Evolutionary conservation across 2,329 filamentous ascomycete genomes (phyloP).

Genomic region (Rhexocercosporidium sp.): DNA sequence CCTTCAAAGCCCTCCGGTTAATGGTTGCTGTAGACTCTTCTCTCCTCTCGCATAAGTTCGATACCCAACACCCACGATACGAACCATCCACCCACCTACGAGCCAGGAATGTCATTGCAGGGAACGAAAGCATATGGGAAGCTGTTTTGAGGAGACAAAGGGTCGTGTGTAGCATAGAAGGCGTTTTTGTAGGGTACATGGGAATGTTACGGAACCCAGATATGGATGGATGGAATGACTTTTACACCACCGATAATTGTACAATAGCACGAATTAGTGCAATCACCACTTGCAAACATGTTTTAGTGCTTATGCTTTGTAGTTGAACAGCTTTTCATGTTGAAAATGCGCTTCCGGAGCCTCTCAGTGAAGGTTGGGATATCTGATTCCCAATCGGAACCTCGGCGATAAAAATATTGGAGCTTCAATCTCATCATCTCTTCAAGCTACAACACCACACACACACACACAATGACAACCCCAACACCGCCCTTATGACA

Average conservation of each 20-base stretch:
- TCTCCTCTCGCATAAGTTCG: conserved; percentile 64
- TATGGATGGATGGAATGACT: conserved; percentile 26
- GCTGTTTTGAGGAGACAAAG: background rate
- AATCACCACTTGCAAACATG: conserved; percentile 36
- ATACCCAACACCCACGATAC: conserved; percentile 13
- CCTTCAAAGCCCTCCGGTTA: conserved; percentile 22
- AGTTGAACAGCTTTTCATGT: too few relatives aligned
- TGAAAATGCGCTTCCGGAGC: background rate
- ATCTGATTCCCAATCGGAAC: conserved; percentile 2
- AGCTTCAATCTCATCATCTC: conserved; percentile 35
- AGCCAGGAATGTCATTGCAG: conserved; percentile 23
- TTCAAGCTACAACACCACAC: conserved; percentile 18
- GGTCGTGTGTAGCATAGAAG: conserved; percentile 35
- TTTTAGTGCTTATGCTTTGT: background rate
- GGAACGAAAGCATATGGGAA: conserved; percentile 21
- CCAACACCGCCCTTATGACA: conserved; percentile 39
- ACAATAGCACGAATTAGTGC: conserved; percentile 35
- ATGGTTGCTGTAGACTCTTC: conserved; percentile 55
- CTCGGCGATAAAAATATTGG: conserved; percentile 16
- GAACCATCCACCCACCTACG: conserved; percentile 12
- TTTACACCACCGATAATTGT: conserved; percentile 36
- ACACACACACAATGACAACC: conserved; percentile 30
- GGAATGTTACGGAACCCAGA: conserved; percentile 14
- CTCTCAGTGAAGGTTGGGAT: background rate
- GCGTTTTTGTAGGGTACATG: conserved; percentile 34